Evolutionary conservation across 1,284 basidiomycete species (phyloP), one percentile per base, ranked within the genome.

Genomic region (Mycena sp.): DNA sequence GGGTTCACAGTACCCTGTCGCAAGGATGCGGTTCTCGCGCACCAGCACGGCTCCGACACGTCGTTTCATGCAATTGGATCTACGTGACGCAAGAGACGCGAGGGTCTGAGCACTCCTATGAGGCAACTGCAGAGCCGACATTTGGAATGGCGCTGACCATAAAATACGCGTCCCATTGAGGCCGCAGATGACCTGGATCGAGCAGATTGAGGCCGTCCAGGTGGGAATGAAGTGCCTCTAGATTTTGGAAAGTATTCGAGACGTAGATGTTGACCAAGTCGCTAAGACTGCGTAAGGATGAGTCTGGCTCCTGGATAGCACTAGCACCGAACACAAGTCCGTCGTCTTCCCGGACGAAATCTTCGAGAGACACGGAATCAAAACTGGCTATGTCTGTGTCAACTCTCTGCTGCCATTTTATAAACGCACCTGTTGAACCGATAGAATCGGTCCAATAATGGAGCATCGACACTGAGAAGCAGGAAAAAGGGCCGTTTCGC

Each of bases 1-100:
- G 41, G 72, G 80, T 48, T 74, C 37, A 21, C 2, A 12, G 26
- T 48, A 91, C 81, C 98, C 98, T 1, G 98, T 98, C n/a, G 94
- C 88, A 38, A 99, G 82, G 54, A 99, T 93, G 26, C 96, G 85
- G 69, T 93, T 90, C 65, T 93, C 88, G 4, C 93, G 86, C 29
- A 98, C 95, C 40, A 99, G 82, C 17, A 99, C 88, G 0, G 95
- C 96, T 14, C 96, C 96, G 0, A 99, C 96, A 1, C 98, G 87
- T 4, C 98, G 88, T 75, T 99, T 99, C 97, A 99, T 99, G 76
- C 92, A 99, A 75, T 95, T 99, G n/a, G 90, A 94, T 41, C 92
- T 85, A 69, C 88, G 89, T 7, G 91, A 95, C 4, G 95, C 95
- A 44, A 98, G 85, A 14, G 91, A 90, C 7, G 96, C 95, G 41